phyloP scores from a whole-genome alignment of 2,329 filamentous ascomycete genomes.

The Claviceps maximensis region DNA sequence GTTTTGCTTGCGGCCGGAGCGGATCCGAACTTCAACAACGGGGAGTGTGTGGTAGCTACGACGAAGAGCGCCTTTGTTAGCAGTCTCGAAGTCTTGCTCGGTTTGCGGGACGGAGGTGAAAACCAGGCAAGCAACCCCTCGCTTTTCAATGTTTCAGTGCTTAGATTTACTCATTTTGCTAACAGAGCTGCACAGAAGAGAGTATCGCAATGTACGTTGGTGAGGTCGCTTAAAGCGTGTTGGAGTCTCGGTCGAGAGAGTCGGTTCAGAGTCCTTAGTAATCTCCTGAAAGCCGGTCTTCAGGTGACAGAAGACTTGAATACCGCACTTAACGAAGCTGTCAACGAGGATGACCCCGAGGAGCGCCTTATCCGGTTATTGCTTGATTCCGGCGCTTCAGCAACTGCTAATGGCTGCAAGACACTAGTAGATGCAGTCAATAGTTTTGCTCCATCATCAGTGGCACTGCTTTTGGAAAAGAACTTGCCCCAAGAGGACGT shows the following conservation, averaged over 20 bases:
- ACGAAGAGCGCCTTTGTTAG: constrained; percentile 36
- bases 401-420: constrained; percentile 37
- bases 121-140: constrained; percentile 23
- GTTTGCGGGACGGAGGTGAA: constrained; percentile 27
- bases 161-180: background rate
- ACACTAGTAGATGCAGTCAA: constrained; percentile 36
- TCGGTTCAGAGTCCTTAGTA: constrained; percentile 33
- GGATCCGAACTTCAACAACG: constrained; percentile 39
- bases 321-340: constrained; percentile 34
- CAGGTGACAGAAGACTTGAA: constrained; percentile 35
- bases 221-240: constrained; percentile 37
- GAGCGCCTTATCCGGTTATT: constrained; percentile 33
- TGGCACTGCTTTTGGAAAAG: constrained; percentile 29
- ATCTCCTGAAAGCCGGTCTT: constrained; percentile 39
- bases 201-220: constrained; percentile 33
- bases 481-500: constrained; percentile 30
- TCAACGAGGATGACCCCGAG: constrained; percentile 40
- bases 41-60: constrained; percentile 42
- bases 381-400: constrained; percentile 37
- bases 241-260: constrained; percentile 36
- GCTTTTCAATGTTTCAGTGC: background rate
- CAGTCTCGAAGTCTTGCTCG: constrained; percentile 38
- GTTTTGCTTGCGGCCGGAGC: constrained; percentile 40
- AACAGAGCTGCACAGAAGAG: constrained; percentile 22
- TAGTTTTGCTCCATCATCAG: constrained; percentile 22